Evolutionary conservation across 2,329 filamentous ascomycete species (phyloP), one percentile per base, ranked within the genome.

Genomic region (Botrytis byssoidea): DNA sequence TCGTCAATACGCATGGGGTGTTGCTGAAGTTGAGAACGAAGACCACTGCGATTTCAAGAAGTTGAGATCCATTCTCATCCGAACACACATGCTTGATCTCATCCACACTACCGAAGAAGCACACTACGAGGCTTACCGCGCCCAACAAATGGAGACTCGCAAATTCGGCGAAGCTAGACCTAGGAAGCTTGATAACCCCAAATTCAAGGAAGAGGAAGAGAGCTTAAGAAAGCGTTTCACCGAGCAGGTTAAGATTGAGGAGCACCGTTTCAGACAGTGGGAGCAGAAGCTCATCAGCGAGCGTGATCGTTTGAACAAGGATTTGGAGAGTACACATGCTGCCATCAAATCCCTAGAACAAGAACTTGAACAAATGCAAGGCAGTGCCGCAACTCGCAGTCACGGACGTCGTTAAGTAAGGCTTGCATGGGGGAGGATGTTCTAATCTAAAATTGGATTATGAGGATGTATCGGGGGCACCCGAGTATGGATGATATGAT

Each of bases 41-140:
- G 96, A 99, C 83, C 96, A 99, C 89, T 99, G 96, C 86, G 96
- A 99, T 85, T 99, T 99, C 89, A 99, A 99, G 92, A 99, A 99
- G 89, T 92, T 99, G 77, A 95, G 96, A 81, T 97, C 95, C 67
- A 98, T 99, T 81, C 89, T 99, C 79, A 98, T 99, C 87, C 94
- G 96, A 84, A 98, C 95, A 69, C 96, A 99, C 88, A 99, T 99
- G 96, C 91, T 99, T 81, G 96, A 99, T 83, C 92, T 99, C 77
- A 99, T 99, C 83, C 96, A 99, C 88, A 99, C 97, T 77, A 99
- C 96, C 79, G 96, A 99, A 86, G 96, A 99, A 88, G 91, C 94
- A 81, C 96, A 99, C 89, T 99, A 99, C 87, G 96, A 99, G 86
- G 95, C 94, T 75, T 99, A 99, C 88, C 95, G 96, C 81, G 96